Percentiles rank a stretch among this genome's conserved stretches.
These are phyloP conservation scores for Fusarium mexicanum DNA, from an alignment of 2,329 filamentous ascomycete genomes.

Conservation along the genomic window DNA sequence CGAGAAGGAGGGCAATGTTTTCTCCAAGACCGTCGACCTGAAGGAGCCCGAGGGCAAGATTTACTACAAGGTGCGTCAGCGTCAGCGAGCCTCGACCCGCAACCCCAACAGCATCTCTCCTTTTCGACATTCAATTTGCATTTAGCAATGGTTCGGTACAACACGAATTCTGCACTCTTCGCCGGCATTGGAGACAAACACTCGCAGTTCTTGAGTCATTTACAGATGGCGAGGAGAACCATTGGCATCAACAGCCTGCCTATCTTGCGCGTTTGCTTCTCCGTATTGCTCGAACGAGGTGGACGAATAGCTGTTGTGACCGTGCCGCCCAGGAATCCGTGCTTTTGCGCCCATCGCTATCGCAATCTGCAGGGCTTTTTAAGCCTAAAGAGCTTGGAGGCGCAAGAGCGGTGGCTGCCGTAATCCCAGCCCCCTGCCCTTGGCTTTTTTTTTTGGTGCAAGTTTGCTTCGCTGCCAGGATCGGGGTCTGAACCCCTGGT, in stretches of 20 bases:
- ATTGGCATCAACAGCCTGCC: background rate
- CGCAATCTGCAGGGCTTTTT: constrained; percentile 36
- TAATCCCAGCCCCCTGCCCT: constrained; percentile 31
- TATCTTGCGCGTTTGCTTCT: constrained; percentile 24
- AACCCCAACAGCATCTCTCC: constrained; percentile 10
- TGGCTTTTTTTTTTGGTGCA: constrained; percentile 28
- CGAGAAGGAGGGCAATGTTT: constrained; percentile 76
- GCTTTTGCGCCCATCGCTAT: constrained; percentile 35
- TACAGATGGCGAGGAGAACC: constrained; percentile 3
- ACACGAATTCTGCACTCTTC: background rate
- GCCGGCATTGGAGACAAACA: constrained; percentile 11
- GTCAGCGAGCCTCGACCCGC: constrained; percentile 17
- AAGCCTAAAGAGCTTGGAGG: constrained; percentile 37
- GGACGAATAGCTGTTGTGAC: constrained; percentile 11
- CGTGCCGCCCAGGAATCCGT: constrained; percentile 32
- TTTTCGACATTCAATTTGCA: constrained; percentile 16
- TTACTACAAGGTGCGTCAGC: constrained; percentile 85
- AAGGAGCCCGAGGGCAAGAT: constrained; percentile 75
- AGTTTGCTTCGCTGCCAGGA: constrained; percentile 28
- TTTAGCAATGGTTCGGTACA: constrained; percentile 3
- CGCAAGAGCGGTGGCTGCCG: constrained; percentile 38
- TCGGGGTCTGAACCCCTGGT: constrained; percentile 23
- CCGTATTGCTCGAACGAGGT: constrained; percentile 17
- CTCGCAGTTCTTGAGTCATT: background rate
- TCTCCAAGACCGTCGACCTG: constrained; percentile 84